Percentiles rank a stretch among this genome's conserved stretches.
Evolutionary conservation across 495 filamentous ascomycete species (phyloP).

Genomic region (Chaetomium tenue): DNA sequence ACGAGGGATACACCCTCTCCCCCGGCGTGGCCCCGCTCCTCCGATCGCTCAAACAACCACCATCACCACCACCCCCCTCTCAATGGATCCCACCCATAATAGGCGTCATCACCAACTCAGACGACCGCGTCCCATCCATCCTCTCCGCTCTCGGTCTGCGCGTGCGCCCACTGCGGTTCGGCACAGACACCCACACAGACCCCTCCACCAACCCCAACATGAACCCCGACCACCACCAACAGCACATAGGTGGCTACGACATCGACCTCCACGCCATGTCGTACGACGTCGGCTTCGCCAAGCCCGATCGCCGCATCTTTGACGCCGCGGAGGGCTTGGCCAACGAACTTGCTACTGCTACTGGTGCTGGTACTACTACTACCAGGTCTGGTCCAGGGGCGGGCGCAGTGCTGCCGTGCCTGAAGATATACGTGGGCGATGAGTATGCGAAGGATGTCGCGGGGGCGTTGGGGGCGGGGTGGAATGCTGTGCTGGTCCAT

Average conservation of each 20-base stretch:
- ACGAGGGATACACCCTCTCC: constrained; percentile 60
- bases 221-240: too few species aligned
- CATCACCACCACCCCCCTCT: background rate
- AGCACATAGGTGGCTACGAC: constrained; percentile 36
- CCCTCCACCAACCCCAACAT: background rate
- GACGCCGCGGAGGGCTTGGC: constrained; percentile 55
- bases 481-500: constrained; percentile 49
- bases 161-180: constrained; percentile 44
- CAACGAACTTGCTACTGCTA: background rate
- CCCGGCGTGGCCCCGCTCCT: constrained; percentile 58
- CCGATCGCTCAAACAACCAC: constrained; percentile 35
- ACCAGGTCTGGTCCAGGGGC: background rate
- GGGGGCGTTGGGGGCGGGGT: constrained; percentile 61
- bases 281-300: constrained; percentile 69
- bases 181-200: background rate
- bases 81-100: constrained; percentile 39
- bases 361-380: background rate
- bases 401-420: constrained; percentile 36
- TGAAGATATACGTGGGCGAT: constrained; percentile 67
- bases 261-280: constrained; percentile 68
- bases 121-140: constrained; percentile 64
- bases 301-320: constrained; percentile 65
- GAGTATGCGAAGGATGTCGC: constrained; percentile 61
- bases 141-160: constrained; percentile 60
- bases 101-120: constrained; percentile 76